phyloP scores from a whole-genome alignment of 768 basidiomycete genomes.

The Suillus subaureus region DNA sequence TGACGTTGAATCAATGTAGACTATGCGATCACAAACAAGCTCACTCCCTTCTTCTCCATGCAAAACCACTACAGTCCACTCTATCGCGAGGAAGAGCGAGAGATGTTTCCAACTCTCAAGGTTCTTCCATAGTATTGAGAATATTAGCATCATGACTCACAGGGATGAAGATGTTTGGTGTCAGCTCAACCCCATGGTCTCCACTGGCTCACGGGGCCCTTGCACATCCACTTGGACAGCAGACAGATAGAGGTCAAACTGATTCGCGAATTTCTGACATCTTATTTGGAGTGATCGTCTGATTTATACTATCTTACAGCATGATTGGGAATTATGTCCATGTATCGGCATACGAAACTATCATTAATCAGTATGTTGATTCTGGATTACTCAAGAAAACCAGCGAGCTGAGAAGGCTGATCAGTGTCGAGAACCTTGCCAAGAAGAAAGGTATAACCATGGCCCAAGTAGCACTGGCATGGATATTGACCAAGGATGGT shows the following conservation, averaged over 20 bases:
- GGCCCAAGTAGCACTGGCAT: constrained; percentile 46
- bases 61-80: constrained; percentile 60
- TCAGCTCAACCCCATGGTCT: constrained; percentile 48
- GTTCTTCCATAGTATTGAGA: constrained; percentile 14
- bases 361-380: constrained; percentile 26
- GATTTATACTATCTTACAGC: constrained; percentile 16
- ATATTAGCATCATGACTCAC: constrained; percentile 6
- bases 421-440: constrained; percentile 45
- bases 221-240: constrained; percentile 34
- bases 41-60: constrained; percentile 63
- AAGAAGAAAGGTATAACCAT: constrained; percentile 39
- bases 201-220: constrained; percentile 42
- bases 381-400: neutral
- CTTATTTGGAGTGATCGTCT: constrained; percentile 1
- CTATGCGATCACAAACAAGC: constrained; percentile 43
- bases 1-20: constrained; percentile 18
- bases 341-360: constrained; percentile 25
- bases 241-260: constrained; percentile 25
- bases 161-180: constrained; percentile 38
- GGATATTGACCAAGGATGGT: constrained; percentile 38
- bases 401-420: neutral
- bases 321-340: constrained; percentile 25
- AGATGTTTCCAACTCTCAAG: constrained; percentile 54
- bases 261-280: constrained; percentile 22
- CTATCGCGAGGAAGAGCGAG: constrained; percentile 65